phyloP scores from a whole-genome alignment of 2,329 filamentous ascomycete species.

The Pseudocercospora cruenta region DNA sequence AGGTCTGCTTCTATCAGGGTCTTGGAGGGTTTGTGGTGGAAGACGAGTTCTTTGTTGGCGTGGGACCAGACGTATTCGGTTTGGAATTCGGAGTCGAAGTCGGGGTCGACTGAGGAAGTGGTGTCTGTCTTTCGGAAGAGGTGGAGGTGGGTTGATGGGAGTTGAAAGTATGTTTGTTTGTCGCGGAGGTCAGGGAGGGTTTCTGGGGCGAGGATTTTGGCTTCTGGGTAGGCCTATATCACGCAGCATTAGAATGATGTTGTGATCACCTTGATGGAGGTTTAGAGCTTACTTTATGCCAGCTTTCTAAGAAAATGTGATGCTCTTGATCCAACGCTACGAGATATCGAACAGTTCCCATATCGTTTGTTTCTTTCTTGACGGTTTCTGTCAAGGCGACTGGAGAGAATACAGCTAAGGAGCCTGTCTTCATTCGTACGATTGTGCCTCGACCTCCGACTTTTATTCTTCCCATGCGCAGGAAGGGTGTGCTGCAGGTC shows the following conservation, averaged over 20 bases:
- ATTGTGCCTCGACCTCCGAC: conserved; percentile 87
- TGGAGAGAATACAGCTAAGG: conserved; percentile 88
- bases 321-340: conserved; percentile 89
- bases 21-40: conserved; percentile 76
- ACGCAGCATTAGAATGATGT: neutral
- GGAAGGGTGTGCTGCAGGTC: conserved; percentile 82
- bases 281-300: conserved; percentile 59
- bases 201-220: conserved; percentile 79
- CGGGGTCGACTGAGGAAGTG: conserved; percentile 61
- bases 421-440: conserved; percentile 76
- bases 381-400: conserved; percentile 80
- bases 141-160: conserved; percentile 44
- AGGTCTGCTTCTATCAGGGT: conserved; percentile 88
- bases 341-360: conserved; percentile 77
- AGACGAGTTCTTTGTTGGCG: conserved; percentile 83
- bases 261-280: conserved; percentile 21
- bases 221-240: conserved; percentile 67
- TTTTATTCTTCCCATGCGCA: conserved; percentile 76
- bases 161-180: conserved; percentile 40
- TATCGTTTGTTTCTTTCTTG: conserved; percentile 61
- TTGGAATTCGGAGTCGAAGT: conserved; percentile 86
- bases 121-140: conserved; percentile 55
- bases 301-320: conserved; percentile 88
- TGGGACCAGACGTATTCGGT: conserved; percentile 80
- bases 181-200: conserved; percentile 81